phyloP scores from a whole-genome alignment of 2,329 filamentous ascomycete genomes.

The Clarireedia paspali region DNA sequence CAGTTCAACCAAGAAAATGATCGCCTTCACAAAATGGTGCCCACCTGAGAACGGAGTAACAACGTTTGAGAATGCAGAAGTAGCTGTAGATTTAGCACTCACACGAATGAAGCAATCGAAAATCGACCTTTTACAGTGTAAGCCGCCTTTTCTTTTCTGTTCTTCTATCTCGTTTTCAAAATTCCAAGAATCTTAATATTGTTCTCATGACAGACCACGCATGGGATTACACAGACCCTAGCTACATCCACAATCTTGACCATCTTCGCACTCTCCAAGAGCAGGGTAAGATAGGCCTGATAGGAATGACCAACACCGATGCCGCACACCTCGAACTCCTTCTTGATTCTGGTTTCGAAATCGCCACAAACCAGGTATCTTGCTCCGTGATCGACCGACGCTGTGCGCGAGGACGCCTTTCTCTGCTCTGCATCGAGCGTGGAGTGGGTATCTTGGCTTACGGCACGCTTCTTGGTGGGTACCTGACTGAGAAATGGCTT shows the following conservation, averaged over 20 bases:
- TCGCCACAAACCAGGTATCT: conserved; percentile 29
- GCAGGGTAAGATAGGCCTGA: conserved; percentile 24
- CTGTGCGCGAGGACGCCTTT: conserved; percentile 20
- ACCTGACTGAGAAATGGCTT: conserved; percentile 25
- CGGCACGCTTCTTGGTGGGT: conserved; percentile 30
- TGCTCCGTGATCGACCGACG: conserved; percentile 29
- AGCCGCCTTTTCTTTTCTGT: not conserved
- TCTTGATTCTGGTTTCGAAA: conserved; percentile 25
- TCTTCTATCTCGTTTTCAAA: not conserved
- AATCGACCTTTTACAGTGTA: not conserved
- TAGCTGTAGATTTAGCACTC: conserved; percentile 25
- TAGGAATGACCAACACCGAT: conserved; percentile 29
- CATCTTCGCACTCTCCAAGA: conserved; percentile 26
- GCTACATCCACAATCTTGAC: conserved; percentile 27
- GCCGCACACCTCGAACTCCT: conserved; percentile 29
- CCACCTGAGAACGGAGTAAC: conserved; percentile 16
- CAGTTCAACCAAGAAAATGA: conserved; percentile 2
- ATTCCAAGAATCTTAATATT: not conserved
- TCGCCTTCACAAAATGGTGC: conserved; percentile 24
- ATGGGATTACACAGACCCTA: conserved; percentile 18
- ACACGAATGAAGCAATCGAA: not conserved
- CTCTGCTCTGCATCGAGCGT: conserved; percentile 20
- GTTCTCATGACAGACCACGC: not conserved
- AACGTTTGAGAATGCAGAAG: conserved; percentile 19
- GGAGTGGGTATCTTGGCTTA: conserved; percentile 27